Conservation (phyloP, 2,329 filamentous ascomycete genomes). For the Penicillium frequentans region DNA sequence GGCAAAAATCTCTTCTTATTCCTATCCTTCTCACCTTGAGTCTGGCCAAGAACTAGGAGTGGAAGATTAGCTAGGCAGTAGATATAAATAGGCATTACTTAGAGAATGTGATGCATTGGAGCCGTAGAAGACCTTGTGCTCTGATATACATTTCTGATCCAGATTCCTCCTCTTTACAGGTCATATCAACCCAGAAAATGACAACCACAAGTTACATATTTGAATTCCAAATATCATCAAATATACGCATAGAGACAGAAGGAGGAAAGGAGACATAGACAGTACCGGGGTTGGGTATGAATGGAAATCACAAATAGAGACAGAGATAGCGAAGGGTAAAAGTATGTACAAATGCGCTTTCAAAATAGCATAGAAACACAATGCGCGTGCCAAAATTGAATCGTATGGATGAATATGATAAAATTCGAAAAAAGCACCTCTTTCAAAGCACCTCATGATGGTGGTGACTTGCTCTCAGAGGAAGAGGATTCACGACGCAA, state of each 20-base stretch:
- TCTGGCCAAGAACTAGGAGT: too few relatives aligned
- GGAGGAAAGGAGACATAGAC: neutral
- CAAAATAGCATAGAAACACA: neutral
- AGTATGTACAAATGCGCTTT: neutral
- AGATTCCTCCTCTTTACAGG: neutral
- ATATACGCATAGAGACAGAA: neutral
- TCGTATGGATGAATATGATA: neutral
- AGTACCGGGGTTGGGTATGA: slow-evolving; percentile 1
- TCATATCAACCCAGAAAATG: neutral
- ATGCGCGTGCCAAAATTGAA: neutral
- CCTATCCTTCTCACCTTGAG: too few relatives aligned
- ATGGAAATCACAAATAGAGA: neutral
- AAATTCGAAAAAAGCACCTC: neutral
- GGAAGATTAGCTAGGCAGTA: too few relatives aligned
- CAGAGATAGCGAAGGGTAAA: neutral
- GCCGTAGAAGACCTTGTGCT: neutral
- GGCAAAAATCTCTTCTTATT: too few relatives aligned
- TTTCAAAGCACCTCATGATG: neutral
- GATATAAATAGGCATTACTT: too few relatives aligned
- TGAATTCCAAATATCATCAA: neutral
- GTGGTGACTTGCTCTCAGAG: slow-evolving; percentile 4
- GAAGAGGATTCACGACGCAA: slow-evolving; percentile 4
- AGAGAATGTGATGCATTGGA: neutral
- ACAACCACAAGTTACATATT: neutral
- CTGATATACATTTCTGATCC: neutral